Evolutionary conservation across 345 rosid genomes (phyloP).

Genomic region (Ceriops decandra): DNA sequence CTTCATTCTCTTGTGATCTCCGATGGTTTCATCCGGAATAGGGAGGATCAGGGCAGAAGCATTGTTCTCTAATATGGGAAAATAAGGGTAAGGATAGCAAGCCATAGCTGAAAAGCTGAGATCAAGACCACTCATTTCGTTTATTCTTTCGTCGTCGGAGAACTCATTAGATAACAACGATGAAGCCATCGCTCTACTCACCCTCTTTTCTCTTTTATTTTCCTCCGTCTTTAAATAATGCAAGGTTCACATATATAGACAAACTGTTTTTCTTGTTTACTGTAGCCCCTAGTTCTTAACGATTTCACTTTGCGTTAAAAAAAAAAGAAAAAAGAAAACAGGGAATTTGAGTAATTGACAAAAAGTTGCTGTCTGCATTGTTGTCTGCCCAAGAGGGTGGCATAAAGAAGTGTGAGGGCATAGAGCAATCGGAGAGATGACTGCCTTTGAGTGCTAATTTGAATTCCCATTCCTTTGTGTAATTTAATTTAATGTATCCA

Average conservation of each 20-base stretch:
- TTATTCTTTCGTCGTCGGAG: constrained; percentile 10
- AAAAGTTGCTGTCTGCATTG: background rate
- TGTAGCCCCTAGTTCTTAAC: background rate
- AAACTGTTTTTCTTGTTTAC: background rate
- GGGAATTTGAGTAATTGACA: background rate
- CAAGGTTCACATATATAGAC: constrained; percentile 10
- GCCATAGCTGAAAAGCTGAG: constrained; percentile 31
- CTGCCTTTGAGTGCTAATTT: background rate
- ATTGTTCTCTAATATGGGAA: constrained; percentile 21
- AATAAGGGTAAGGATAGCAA: constrained; percentile 19
- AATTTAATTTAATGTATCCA: background rate
- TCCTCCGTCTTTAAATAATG: background rate
- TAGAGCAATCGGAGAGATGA: constrained; percentile 17
- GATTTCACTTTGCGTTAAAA: background rate
- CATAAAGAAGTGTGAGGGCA: constrained; percentile 9
- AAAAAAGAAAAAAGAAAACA: background rate
- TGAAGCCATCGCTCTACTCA: constrained; percentile 20
- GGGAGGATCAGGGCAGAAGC: constrained; percentile 8
- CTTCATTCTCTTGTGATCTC: constrained; percentile 38
- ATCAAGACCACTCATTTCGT: constrained; percentile 24
- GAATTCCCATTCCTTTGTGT: constrained; percentile 1
- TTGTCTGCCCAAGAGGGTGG: constrained; percentile 10
- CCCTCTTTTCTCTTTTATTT: constrained; percentile 2
- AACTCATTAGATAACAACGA: constrained; percentile 15
- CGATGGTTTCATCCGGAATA: constrained; percentile 12